Evolutionary conservation across 257 asterid genomes (phyloP).

Genomic region (Eucommia ulmoides): DNA sequence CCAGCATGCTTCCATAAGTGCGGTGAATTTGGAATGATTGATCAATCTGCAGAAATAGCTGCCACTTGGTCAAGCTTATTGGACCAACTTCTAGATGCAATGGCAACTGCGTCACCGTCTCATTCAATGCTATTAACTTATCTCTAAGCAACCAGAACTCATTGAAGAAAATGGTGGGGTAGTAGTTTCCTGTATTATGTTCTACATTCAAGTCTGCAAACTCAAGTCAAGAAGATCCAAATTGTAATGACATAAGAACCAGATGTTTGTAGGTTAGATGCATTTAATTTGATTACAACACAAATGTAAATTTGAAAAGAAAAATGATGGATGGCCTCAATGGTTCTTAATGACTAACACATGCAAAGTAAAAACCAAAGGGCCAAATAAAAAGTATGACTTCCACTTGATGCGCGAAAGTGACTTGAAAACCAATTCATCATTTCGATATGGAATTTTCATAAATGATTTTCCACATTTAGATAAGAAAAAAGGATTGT

Average conservation of each 20-base stretch:
- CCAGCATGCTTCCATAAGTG: conserved; percentile 95
- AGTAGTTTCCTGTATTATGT: conserved; percentile 72
- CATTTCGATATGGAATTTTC: too few species aligned
- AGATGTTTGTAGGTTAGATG: too few species aligned
- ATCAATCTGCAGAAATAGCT: conserved; percentile 84
- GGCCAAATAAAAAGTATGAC: too few species aligned
- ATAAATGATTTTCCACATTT: too few species aligned
- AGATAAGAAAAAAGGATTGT: too few species aligned
- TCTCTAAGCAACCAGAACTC: conserved; percentile 95
- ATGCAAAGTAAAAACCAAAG: too few species aligned
- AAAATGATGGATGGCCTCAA: not conserved
- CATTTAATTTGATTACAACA: too few species aligned
- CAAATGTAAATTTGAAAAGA: not conserved
- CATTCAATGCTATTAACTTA: conserved; percentile 61
- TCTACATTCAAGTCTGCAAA: conserved; percentile 55
- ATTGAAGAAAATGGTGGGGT: conserved; percentile 77
- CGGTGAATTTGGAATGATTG: conserved; percentile 94
- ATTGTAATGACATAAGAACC: conserved; percentile 3
- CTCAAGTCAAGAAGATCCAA: conserved; percentile 39
- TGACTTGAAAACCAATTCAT: too few species aligned
- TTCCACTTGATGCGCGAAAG: too few species aligned
- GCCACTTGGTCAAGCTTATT: conserved; percentile 99
- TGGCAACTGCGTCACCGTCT: conserved; percentile 70
- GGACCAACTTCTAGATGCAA: conserved; percentile 86
- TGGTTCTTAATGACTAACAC: not conserved